Conservation (phyloP, 495 filamentous ascomycete species). For the Hyphodiscus hymeniophilus region DNA sequence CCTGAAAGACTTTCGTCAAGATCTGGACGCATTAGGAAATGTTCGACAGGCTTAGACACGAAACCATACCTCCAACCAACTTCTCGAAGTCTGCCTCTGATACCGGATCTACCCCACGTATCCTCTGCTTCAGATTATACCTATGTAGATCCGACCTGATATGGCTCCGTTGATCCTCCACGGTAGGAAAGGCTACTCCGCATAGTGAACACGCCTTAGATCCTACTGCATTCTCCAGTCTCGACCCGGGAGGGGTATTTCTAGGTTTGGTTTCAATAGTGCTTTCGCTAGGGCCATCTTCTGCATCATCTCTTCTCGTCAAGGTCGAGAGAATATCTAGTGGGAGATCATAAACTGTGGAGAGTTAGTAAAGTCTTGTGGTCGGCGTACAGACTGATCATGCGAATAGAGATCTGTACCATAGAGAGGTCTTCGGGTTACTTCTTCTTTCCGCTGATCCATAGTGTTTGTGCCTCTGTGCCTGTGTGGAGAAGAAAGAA, state of each 20-base stretch:
- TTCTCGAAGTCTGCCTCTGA: slow-evolving; percentile 76
- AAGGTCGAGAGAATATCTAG: slow-evolving; percentile 66
- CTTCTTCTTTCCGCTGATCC: slow-evolving; percentile 37
- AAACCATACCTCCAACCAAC: slow-evolving; percentile 50
- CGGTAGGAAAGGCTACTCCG: slow-evolving; percentile 53
- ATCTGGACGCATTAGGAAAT: slow-evolving; percentile 28
- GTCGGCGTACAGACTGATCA: background rate
- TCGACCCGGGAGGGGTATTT: slow-evolving; percentile 25
- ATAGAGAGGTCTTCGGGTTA: slow-evolving; percentile 58
- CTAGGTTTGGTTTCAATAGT: slow-evolving; percentile 15
- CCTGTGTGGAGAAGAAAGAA: too few relatives aligned
- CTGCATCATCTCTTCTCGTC: slow-evolving; percentile 41
- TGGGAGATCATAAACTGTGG: slow-evolving; percentile 78
- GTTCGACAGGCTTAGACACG: background rate
- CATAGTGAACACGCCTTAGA: slow-evolving; percentile 81
- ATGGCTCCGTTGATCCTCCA: slow-evolving; percentile 79
- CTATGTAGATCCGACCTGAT: slow-evolving; percentile 86
- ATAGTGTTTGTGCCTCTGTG: slow-evolving; percentile 1
- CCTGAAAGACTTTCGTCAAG: slow-evolving; percentile 90
- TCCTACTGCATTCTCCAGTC: slow-evolving; percentile 34
- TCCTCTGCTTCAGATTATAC: slow-evolving; percentile 88
- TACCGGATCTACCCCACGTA: slow-evolving; percentile 59
- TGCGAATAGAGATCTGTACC: slow-evolving; percentile 29
- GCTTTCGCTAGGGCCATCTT: slow-evolving; percentile 6
- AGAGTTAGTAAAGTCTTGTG: slow-evolving; percentile 5